These are phyloP conservation scores for Albugo candida DNA, from an alignment of 352 stramenopile species.

Conservation along the genomic window DNA sequence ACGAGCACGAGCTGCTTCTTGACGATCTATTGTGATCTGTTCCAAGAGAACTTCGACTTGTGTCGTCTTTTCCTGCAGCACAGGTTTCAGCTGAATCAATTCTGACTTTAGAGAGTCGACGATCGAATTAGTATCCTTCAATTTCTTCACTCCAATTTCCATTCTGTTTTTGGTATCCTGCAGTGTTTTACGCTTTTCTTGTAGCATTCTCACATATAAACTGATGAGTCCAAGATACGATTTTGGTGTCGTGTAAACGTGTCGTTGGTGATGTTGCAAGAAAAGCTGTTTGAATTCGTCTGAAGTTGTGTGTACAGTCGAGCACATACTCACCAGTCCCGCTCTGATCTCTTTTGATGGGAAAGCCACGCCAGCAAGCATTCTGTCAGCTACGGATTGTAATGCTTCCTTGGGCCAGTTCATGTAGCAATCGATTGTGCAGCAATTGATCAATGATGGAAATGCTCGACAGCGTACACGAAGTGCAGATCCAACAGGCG, in stretches of 20 bases:
- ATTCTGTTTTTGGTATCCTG: conserved; percentile 80
- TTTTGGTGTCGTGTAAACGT: conserved; percentile 93
- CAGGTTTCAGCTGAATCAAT: conserved; percentile 81
- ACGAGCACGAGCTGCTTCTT: conserved; percentile 77
- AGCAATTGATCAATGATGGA: conserved; percentile 90
- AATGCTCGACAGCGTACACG: conserved; percentile 86
- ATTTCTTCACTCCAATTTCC: conserved; percentile 82
- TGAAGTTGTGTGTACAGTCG: conserved; percentile 83
- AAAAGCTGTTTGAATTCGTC: conserved; percentile 79
- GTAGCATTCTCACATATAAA: conserved; percentile 85
- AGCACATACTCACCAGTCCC: conserved; percentile 81
- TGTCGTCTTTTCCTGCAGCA: conserved; percentile 77
- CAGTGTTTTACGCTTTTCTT: conserved; percentile 62
- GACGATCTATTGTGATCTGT: conserved; percentile 83
- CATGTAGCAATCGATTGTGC: conserved; percentile 93
- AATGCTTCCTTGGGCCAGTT: conserved; percentile 86
- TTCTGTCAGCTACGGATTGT: conserved; percentile 74
- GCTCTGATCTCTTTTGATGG: conserved; percentile 46
- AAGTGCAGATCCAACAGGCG: conserved; percentile 81
- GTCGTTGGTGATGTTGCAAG: conserved; percentile 71
- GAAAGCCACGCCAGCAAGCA: conserved; percentile 69
- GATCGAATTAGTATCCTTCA: conserved; percentile 88
- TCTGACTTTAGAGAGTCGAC: conserved; percentile 86
- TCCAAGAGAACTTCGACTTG: conserved; percentile 85
- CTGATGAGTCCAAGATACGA: conserved; percentile 92